Evolutionary conservation across 305 asterid genomes (phyloP), one percentile per base, ranked within the genome.

Genomic region (Fraxinus dipetala): DNA sequence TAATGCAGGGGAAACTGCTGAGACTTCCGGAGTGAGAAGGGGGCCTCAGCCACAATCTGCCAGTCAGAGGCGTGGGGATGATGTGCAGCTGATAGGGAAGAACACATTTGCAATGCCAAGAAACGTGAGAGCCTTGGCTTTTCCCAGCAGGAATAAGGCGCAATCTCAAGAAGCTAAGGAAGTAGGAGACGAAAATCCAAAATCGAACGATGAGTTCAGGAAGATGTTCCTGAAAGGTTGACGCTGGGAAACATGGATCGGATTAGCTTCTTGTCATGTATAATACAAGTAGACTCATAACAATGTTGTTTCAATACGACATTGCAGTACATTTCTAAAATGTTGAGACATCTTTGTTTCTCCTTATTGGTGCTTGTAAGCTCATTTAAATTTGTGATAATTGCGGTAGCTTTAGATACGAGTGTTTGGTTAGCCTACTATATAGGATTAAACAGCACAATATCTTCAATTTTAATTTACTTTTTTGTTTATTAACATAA

Each of bases 131-230:
- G 90, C 97, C 9, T 84, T 95, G 54, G 95, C 93, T 67, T 79
- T 89, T 90, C 76, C 82, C 63, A 79, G 77, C 75, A 79, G 79
- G 78, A 51, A 80, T 72, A 84, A 84, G 81, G 80, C 87, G 54
- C 84, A 78, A 32, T 20, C 91, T 22, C 90, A 83, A 70, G 84
- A 77, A 78, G 34, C 82, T 14, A 78, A 80, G 35, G 85, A 82
- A 81, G 87, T 80, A 22, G 97, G 78, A 20, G 95, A 89, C 4
- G 92, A 90, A 83, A 87, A 69, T 76, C 97, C 96, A 48, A 94
- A 89, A 91, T 93, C 97, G 32, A 96, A 94, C 48, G 95, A 93
- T 1, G 99, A 94, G 89, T 95, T 94, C 93, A 90, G 96, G 88
- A 92, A 93, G 88, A 91, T 96, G 94, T 79, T 94, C 38, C 18